Evolutionary conservation across 2,329 filamentous ascomycete genomes (phyloP).

Genomic region (Coleophoma crateriformis): DNA sequence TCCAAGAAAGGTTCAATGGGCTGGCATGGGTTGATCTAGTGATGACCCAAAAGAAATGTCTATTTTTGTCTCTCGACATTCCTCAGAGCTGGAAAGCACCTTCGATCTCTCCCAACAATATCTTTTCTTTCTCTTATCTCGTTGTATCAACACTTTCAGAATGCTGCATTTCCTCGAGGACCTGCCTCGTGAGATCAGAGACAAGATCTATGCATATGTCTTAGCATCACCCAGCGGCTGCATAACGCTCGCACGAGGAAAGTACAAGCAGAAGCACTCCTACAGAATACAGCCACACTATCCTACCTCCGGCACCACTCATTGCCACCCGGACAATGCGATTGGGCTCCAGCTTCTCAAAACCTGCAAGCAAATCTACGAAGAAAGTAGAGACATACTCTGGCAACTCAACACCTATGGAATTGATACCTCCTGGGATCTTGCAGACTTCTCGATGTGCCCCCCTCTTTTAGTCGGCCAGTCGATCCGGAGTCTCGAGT

Average conservation of each 20-base stretch:
- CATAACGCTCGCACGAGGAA: not conserved
- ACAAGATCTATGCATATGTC: not conserved
- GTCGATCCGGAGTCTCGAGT: not conserved
- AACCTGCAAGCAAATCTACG: conserved; percentile 1
- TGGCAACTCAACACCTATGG: not conserved
- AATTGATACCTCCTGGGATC: not conserved
- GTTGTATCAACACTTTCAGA: no score
- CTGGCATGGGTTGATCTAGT: no score
- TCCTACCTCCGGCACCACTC: not conserved
- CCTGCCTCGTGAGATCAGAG: not conserved
- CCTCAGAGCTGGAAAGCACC: not conserved
- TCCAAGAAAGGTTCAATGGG: no score
- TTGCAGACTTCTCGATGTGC: not conserved
- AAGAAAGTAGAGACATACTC: not conserved
- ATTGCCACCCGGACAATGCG: not conserved
- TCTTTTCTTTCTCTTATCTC: not conserved
- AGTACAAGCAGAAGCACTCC: not conserved
- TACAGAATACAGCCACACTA: not conserved
- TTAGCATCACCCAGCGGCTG: not conserved
- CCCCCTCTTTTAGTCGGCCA: not conserved
- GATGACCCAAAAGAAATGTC: not conserved
- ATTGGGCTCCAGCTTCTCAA: not conserved
- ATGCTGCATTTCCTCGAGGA: not conserved
- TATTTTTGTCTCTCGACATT: not conserved
- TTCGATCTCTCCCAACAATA: not conserved